These are phyloP conservation scores for Alternaria sp. DNA, from an alignment of 2,329 filamentous ascomycete genomes.

Conservation along the genomic window DNA sequence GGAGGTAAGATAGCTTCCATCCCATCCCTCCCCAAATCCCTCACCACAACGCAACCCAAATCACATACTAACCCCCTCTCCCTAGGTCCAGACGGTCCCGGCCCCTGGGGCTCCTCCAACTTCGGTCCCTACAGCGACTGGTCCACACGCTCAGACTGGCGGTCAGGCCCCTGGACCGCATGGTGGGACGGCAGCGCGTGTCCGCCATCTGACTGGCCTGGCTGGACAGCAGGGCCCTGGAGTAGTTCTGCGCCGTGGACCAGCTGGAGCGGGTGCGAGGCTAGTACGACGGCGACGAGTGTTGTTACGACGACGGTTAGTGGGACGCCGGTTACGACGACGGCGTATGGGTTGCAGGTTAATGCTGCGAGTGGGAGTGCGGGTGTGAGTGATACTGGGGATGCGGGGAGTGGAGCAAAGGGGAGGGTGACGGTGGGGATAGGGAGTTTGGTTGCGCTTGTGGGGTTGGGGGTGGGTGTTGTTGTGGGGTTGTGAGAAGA, in stretches of 20 bases:
- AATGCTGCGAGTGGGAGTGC: slow-evolving; percentile 30
- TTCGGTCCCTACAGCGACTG: slow-evolving; percentile 41
- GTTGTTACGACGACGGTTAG: slow-evolving; percentile 37
- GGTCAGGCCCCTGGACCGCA: slow-evolving; percentile 39
- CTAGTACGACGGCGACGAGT: slow-evolving; percentile 39
- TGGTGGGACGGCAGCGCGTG: slow-evolving; percentile 46
- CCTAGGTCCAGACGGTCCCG: slow-evolving; percentile 24
- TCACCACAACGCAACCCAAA: too few relatives aligned
- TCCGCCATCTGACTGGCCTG: slow-evolving; percentile 44
- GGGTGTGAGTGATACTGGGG: not conserved
- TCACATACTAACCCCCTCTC: not conserved
- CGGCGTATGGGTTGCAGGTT: slow-evolving; percentile 42
- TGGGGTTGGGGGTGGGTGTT: slow-evolving; percentile 30
- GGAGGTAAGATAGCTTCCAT: slow-evolving; percentile 20
- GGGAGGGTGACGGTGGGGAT: slow-evolving; percentile 26
- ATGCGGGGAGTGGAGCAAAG: slow-evolving; percentile 3
- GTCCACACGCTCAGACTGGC: slow-evolving; percentile 36
- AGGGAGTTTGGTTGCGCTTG: slow-evolving; percentile 27
- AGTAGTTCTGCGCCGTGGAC: slow-evolving; percentile 46
- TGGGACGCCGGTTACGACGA: slow-evolving; percentile 29
- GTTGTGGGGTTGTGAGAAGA: slow-evolving; percentile 28
- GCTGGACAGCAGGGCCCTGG: slow-evolving; percentile 47
- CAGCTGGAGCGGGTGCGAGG: slow-evolving; percentile 42
- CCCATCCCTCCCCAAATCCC: too few relatives aligned
- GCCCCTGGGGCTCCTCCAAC: slow-evolving; percentile 33